Conservation (phyloP, 306 rosid genomes). For the Comarum palustre region DNA sequence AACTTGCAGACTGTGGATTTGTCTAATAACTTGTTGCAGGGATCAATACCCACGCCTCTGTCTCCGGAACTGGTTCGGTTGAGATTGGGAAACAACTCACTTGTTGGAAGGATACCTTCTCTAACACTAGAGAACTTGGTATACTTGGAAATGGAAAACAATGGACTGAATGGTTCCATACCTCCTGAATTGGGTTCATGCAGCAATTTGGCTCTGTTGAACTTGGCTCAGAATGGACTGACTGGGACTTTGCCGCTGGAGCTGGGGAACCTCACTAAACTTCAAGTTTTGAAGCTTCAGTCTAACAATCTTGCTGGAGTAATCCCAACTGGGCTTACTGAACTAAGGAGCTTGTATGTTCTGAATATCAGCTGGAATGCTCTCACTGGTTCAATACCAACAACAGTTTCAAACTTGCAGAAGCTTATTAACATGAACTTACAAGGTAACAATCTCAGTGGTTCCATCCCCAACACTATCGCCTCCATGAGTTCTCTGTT, state of each 20-base stretch:
- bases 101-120: constrained; percentile 43
- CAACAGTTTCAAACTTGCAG: constrained; percentile 33
- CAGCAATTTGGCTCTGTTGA: constrained; percentile 51
- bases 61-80: constrained; percentile 52
- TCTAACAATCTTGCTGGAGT: constrained; percentile 46
- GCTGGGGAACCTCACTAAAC: constrained; percentile 47
- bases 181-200: constrained; percentile 49
- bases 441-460: constrained; percentile 51
- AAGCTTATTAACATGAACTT: constrained; percentile 41
- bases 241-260: constrained; percentile 44
- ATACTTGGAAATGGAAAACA: constrained; percentile 66
- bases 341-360: constrained; percentile 24
- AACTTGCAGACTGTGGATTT: constrained; percentile 54
- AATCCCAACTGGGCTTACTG: constrained; percentile 48
- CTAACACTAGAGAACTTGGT: constrained; percentile 19
- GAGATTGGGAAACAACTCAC: constrained; percentile 60
- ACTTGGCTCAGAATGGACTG: constrained; percentile 54
- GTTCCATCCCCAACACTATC: constrained; percentile 43
- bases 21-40: constrained; percentile 43
- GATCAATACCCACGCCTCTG: constrained; percentile 41
- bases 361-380: constrained; percentile 68
- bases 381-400: constrained; percentile 60
- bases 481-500: too few species aligned
- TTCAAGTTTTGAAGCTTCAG: constrained; percentile 64
- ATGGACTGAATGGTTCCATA: constrained; percentile 42